Evolutionary conservation across 78 protist species (phyloP).

Genomic region (Mastigamoeba balamuthi): DNA sequence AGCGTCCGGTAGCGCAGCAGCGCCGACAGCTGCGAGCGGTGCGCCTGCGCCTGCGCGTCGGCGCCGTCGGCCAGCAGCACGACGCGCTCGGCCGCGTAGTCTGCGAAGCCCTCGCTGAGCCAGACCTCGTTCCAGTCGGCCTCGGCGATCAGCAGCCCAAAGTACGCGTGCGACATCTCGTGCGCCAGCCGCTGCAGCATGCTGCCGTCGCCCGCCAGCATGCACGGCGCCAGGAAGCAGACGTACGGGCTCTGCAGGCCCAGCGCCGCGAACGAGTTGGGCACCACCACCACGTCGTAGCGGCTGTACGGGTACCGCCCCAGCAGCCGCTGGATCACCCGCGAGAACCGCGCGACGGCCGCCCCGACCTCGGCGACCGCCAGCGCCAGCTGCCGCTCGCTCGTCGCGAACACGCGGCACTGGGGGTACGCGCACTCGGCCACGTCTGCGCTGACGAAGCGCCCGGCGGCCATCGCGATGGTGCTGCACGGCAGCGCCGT

Average conservation of each 20-base stretch:
- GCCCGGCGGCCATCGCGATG: too few relatives aligned
- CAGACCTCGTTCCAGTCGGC: background rate
- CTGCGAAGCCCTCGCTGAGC: background rate
- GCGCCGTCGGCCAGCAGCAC: background rate
- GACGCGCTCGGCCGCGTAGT: background rate
- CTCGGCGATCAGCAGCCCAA: background rate
- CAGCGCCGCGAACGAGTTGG: background rate
- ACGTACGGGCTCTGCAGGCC: background rate
- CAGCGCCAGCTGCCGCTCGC: too few relatives aligned
- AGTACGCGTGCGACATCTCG: background rate
- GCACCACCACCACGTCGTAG: background rate
- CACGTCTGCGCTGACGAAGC: too few relatives aligned
- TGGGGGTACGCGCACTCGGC: too few relatives aligned
- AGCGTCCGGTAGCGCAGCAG: background rate
- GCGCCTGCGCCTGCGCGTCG: background rate
- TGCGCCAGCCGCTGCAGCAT: background rate
- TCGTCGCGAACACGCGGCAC: too few relatives aligned
- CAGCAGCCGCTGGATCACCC: too few relatives aligned
- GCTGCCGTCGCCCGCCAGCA: background rate
- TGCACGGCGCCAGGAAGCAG: background rate
- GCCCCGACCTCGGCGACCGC: too few relatives aligned
- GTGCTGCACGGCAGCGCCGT: too few relatives aligned
- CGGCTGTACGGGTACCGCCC: background rate
- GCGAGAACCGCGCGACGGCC: too few relatives aligned
- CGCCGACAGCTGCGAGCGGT: background rate